A percentile compares a stretch with the other conserved stretches of the same genome.
These are phyloP conservation scores for Ophiorrhiza pumila DNA, from an alignment of 257 asterid species.

Conservation along the genomic window DNA sequence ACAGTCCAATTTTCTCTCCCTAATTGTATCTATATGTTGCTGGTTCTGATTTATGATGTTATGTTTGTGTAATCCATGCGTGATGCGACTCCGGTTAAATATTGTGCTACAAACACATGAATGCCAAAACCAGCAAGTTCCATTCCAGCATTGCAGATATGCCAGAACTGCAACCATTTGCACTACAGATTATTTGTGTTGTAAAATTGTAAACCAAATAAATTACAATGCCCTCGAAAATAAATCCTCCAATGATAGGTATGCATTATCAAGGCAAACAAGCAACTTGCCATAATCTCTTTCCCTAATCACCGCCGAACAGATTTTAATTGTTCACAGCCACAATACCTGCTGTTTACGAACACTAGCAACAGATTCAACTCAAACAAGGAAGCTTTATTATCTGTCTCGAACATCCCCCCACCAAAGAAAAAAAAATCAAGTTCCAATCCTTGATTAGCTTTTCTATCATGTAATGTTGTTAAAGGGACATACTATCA, in stretches of 20 bases:
- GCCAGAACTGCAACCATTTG: neutral
- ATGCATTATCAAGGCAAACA: neutral
- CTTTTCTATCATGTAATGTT: too few relatives aligned
- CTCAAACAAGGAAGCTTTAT: neutral
- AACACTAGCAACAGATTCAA: neutral
- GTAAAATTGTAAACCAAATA: neutral
- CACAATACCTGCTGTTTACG: neutral
- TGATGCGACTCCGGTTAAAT: neutral
- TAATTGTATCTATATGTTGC: slow-evolving; percentile 33
- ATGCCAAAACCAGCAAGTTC: slow-evolving; percentile 1
- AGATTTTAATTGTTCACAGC: neutral
- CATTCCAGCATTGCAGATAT: neutral
- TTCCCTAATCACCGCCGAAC: neutral
- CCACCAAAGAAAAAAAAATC: too few relatives aligned
- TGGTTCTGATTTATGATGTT: slow-evolving; percentile 20
- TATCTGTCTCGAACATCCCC: neutral
- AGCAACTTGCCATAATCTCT: neutral
- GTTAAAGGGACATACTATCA: neutral
- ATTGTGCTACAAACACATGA: slow-evolving; percentile 16
- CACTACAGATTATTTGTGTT: neutral
- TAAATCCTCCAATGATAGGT: neutral
- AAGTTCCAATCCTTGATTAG: neutral
- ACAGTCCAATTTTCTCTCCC: slow-evolving; percentile 25
- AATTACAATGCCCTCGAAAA: neutral
- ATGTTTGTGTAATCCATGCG: slow-evolving; percentile 11